Evolutionary conservation across 163 green algal genomes (phyloP), one percentile per base, ranked within the genome.

Genomic region (Scenedesmus sp.): DNA sequence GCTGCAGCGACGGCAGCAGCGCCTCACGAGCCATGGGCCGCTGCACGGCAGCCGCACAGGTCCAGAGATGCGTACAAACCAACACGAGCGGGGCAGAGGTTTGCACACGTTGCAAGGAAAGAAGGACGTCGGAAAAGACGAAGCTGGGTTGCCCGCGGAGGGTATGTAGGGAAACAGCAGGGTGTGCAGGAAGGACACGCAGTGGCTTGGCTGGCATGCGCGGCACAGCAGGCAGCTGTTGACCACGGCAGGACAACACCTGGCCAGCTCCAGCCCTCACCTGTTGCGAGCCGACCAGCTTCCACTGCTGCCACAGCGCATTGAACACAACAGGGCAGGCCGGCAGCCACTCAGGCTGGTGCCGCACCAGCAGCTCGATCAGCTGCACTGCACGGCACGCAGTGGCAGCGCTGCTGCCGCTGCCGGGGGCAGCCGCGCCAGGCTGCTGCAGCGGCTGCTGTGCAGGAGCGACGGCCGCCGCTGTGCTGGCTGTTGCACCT

Each of bases 341-440:
- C 10, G 95, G 92, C 76, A 98, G 91, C 97, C 97, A 99, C n/a
- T 90, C 92, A 1, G 97, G 96, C 70, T 93, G 83, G 44, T 97
- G 92, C 94, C 97, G 96, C 24, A 94, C 81, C 83, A 99, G 89
- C 10, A 93, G 87, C 1, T 92, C 84, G 30, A 99, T 59, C 61
- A 99, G 94, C 82, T 98, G 95, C 30, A 99, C 92, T 22, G 93
- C 93, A 84, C 98, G 93, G 87, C 96, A 96, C 20, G 95, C 10
- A 22, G 22, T 42, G 73, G 51, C 30, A 33, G 20, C 81, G 59
- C 51, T 87, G 82, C 37, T 81, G 83, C 83, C 81, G 83, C 56
- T 59, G n/a, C 5, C 24, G 44, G 53, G 33, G 59, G 81, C 61
- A 10, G 30, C 65, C 13, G 59, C 20, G 24, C 22, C 9, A 1